phyloP scores from a whole-genome alignment of 1,139 yeast genomes.

The Saccharomyces hybrid region DNA sequence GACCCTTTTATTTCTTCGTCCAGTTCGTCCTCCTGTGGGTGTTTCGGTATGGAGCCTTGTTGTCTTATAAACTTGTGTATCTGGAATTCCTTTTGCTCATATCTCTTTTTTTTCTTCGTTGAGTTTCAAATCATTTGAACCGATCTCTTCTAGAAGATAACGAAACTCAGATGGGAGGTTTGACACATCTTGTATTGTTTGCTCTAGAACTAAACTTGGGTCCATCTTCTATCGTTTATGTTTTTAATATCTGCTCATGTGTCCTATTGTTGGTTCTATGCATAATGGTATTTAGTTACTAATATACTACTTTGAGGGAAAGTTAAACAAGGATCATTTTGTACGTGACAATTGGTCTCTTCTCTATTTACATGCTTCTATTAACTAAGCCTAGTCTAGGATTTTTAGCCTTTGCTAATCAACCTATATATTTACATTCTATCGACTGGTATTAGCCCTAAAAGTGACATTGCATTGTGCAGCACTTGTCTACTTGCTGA shows the following conservation, averaged over 20 bases:
- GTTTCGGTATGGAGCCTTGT: conserved; percentile 72
- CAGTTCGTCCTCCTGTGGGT: conserved; percentile 72
- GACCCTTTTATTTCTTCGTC: conserved; percentile 65
- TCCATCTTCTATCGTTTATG: conserved; percentile 40
- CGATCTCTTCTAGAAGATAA: conserved; percentile 71
- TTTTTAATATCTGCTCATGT: neutral
- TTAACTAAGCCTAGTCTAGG: neutral
- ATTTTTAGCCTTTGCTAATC: neutral
- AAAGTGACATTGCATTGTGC: conserved; percentile 79
- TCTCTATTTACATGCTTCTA: neutral
- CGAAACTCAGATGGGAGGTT: conserved; percentile 87
- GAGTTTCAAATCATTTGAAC: conserved; percentile 58
- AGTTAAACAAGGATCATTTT: neutral
- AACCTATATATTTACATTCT: conserved; percentile 58
- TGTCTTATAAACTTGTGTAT: conserved; percentile 77
- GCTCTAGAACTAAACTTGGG: conserved; percentile 68
- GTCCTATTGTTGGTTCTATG: neutral
- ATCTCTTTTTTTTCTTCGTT: conserved; percentile 59
- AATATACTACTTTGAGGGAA: neutral
- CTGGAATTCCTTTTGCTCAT: conserved; percentile 65
- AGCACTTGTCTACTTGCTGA: conserved; percentile 85
- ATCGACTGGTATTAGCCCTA: conserved; percentile 95
- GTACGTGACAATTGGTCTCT: neutral
- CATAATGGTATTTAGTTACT: neutral
- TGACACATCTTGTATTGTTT: conserved; percentile 65